Evolutionary conservation across 2,329 filamentous ascomycete species (phyloP).

Genomic region (Fusarium subtropicale): DNA sequence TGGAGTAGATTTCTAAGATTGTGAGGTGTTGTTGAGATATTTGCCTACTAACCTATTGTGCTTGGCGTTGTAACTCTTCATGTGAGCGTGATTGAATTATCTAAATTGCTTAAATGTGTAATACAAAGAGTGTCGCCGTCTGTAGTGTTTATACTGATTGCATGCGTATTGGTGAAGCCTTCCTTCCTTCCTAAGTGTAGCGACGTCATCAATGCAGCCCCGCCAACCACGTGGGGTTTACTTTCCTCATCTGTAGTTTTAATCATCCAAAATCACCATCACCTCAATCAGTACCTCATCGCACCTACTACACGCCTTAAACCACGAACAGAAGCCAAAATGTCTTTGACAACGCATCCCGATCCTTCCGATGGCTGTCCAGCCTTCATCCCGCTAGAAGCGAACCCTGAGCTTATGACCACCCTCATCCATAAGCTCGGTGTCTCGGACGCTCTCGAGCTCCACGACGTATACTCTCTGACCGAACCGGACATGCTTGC

Average conservation of each 20-base stretch:
- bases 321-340: conserved; percentile 18
- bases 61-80: not conserved
- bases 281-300: not conserved
- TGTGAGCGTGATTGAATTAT: not conserved
- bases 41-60: not conserved
- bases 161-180: not conserved
- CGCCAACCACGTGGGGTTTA: conserved; percentile 23
- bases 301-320: not conserved
- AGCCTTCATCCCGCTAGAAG: conserved; percentile 71
- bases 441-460: conserved; percentile 77
- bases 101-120: not conserved
- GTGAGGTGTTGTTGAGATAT: not conserved
- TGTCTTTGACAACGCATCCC: conserved; percentile 54
- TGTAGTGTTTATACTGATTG: not conserved
- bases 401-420: conserved; percentile 91
- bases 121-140: not conserved
- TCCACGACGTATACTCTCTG: conserved; percentile 94
- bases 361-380: conserved; percentile 54
- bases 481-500: conserved; percentile 85
- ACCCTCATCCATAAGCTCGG: conserved; percentile 84
- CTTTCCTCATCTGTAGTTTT: not conserved
- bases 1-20: not conserved
- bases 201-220: conserved; percentile 34
- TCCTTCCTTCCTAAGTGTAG: not conserved
- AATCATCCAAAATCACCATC: not conserved